A percentile compares a stretch with the other conserved stretches of the same genome.
Conservation (phyloP, 805 yeast species). For the Lipomyces lipofer region DNA sequence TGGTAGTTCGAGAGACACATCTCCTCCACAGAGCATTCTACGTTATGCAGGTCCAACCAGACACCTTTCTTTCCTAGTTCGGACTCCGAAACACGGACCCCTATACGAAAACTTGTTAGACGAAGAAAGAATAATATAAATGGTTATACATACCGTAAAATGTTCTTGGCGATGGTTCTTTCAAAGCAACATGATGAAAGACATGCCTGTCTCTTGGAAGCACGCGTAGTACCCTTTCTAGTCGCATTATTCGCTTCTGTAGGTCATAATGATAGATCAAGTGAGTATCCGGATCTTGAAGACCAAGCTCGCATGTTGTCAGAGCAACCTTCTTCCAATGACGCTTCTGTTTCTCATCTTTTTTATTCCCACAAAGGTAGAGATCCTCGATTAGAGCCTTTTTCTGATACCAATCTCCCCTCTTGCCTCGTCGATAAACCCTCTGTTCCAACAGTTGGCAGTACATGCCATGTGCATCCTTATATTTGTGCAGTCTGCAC, state of each 20-base stretch:
- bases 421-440: constrained; percentile 23
- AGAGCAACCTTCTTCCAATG: constrained; percentile 26
- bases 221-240: constrained; percentile 25
- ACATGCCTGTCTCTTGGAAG: constrained; percentile 18
- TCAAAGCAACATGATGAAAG: constrained; percentile 17
- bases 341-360: constrained; percentile 4
- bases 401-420: constrained; percentile 32
- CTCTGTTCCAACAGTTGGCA: constrained; percentile 19
- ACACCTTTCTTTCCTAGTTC: constrained; percentile 18
- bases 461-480: constrained; percentile 20
- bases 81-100: constrained; percentile 12
- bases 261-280: constrained; percentile 27
- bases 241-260: constrained; percentile 26
- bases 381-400: constrained; percentile 29
- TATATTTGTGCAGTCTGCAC: constrained; percentile 9
- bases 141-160: constrained; percentile 11
- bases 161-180: constrained; percentile 14
- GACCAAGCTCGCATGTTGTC: constrained; percentile 24
- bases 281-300: constrained; percentile 31
- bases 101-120: neutral
- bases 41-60: constrained; percentile 23
- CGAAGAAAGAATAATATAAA: neutral
- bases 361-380: constrained; percentile 12
- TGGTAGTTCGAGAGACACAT: constrained; percentile 39
- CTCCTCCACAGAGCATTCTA: constrained; percentile 38